Conservation (phyloP, 805 yeast genomes). For the Kockiozyma suomiensis region DNA sequence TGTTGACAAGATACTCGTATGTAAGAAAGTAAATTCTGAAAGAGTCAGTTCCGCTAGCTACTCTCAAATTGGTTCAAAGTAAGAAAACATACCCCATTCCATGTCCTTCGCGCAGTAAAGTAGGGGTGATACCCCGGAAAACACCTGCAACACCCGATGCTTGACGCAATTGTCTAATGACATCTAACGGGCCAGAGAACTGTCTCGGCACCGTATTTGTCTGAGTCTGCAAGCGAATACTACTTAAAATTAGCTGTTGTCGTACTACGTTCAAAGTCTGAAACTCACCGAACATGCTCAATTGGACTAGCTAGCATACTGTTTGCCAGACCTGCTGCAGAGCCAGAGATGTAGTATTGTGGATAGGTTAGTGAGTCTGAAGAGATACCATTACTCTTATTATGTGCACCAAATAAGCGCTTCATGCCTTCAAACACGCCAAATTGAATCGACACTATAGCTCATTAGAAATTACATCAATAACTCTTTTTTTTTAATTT, state of each 20-base stretch:
- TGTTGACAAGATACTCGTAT: conserved; percentile 82
- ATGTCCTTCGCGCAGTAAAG: conserved; percentile 78
- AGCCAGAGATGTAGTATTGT: conserved; percentile 82
- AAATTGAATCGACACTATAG: conserved; percentile 76
- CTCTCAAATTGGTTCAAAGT: background rate
- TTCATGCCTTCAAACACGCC: conserved; percentile 95
- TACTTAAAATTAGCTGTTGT: conserved; percentile 45
- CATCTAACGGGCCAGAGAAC: conserved; percentile 75
- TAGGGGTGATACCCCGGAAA: conserved; percentile 81
- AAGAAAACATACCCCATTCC: conserved; percentile 65
- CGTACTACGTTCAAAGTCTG: background rate
- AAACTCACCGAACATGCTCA: conserved; percentile 29
- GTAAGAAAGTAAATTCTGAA: conserved; percentile 68
- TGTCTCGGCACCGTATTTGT: conserved; percentile 53
- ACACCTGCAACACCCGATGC: conserved; percentile 62
- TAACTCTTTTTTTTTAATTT: too few relatives aligned
- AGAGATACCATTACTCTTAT: conserved; percentile 42
- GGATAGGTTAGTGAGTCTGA: conserved; percentile 49
- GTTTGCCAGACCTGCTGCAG: conserved; percentile 90
- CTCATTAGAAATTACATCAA: background rate
- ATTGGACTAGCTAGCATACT: conserved; percentile 55
- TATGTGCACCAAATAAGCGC: conserved; percentile 59
- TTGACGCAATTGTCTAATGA: conserved; percentile 59
- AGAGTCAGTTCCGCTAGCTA: background rate
- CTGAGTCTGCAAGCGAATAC: conserved; percentile 92